Evolutionary conservation across 352 stramenopile species (phyloP), one percentile per base, ranked within the genome.

Genomic region (Labyrinthula sp.): DNA sequence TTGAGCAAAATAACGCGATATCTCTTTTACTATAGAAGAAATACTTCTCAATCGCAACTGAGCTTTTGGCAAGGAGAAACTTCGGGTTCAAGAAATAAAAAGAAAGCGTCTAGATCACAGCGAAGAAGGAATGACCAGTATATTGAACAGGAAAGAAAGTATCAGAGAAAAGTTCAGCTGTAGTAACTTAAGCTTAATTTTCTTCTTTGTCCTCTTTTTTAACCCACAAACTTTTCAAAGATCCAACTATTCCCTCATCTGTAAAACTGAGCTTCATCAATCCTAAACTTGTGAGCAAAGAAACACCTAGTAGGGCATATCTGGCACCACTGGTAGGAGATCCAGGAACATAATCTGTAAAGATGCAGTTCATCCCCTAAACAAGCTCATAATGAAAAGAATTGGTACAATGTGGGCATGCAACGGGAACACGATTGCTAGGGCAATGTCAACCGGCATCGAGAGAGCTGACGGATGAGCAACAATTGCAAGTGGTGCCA

Each of bases 321-420:
- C 43, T 31, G 7, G 47, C 30, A 0, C 31, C n/a, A 20, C 43
- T 33, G 43, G 33, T 43, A 1, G 43, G 43, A 0, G 30, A 45
- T 1, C n/a, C 33, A 9, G 33, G 33, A 9, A 52, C 43, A 28
- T 52, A 52, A 25, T 52, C 43, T 8, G 43, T 52, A 24, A 52
- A 25, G 30, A 52, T 47, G 31, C 43, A 52, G 43, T 52, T 52
- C 7, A 52, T 37, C 12, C 43, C 43, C 18, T 45, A 45, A 35
- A 45, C 31, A 9, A 35, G 31, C 18, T 52, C 28, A 12, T 12
- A 12, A 33, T 15, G 28, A 33, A 33, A 33, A 15, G 28, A 33
- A 33, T 12, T 12, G 28, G 12, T n/a, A 33, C 28, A 33, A 15
- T 33, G 12, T n/a, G n/a, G n/a, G n/a, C n/a, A n/a, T n/a, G 43